Conservation (phyloP, 1,284 basidiomycete species). For the Xanthoconium separans region DNA sequence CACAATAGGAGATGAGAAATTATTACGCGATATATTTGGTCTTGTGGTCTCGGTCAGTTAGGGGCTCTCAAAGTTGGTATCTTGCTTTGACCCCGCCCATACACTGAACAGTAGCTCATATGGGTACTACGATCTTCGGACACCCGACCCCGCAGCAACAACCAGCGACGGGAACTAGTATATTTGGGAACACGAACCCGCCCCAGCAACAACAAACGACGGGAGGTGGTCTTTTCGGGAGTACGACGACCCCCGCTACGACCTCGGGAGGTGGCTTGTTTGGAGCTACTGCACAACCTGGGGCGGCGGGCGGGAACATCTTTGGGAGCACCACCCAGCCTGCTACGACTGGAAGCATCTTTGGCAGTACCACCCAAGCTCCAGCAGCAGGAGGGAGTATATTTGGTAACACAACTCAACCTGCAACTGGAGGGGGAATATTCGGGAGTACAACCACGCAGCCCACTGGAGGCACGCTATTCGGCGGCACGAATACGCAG, state of each 20-base stretch:
- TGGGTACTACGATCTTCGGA: conserved; percentile 17
- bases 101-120: too few relatives aligned
- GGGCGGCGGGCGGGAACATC: conserved; percentile 5
- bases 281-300: conserved; percentile 15
- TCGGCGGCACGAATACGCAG: conserved; percentile 18
- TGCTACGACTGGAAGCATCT: conserved; percentile 12
- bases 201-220: conserved; percentile 20
- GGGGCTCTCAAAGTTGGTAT: too few relatives aligned
- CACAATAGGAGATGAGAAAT: neutral
- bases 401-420: conserved; percentile 20
- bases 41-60: too few relatives aligned
- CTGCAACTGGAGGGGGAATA: conserved; percentile 16
- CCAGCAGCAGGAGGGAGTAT: conserved; percentile 16
- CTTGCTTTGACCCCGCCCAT: too few relatives aligned
- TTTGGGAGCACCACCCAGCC: conserved; percentile 14
- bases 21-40: too few relatives aligned
- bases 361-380: conserved; percentile 15
- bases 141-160: conserved; percentile 21
- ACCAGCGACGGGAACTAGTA: conserved; percentile 6
- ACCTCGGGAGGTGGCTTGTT: conserved; percentile 15
- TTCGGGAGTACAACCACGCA: conserved; percentile 18
- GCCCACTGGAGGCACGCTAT: conserved; percentile 25
- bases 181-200: conserved; percentile 16
- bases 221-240: conserved; percentile 21
- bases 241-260: conserved; percentile 1